phyloP scores from a whole-genome alignment of 176 grass and related monocot genomes.

The Alopecurus myosuroides region DNA sequence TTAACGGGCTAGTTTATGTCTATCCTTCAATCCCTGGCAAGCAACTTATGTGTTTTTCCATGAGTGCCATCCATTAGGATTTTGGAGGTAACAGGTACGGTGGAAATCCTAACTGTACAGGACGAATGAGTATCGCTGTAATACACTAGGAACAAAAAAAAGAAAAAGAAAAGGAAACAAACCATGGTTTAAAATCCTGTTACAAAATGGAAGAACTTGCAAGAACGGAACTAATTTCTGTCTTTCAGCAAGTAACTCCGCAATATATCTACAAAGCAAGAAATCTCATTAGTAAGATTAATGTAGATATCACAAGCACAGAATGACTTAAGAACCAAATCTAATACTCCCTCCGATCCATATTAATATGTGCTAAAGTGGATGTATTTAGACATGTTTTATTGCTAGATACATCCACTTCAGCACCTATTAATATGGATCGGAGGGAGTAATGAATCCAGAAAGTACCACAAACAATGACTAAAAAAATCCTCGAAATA shows the following conservation, averaged over 20 bases:
- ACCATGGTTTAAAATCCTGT: constrained; percentile 89
- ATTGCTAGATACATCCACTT: no score
- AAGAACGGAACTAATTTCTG: no score
- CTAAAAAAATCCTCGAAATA: not conserved
- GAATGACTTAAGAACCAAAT: not conserved
- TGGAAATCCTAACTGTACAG: not conserved
- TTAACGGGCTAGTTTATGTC: no score
- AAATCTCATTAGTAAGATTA: not conserved
- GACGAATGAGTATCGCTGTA: not conserved
- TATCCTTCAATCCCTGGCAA: no score
- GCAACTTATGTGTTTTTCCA: no score
- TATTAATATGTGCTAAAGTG: no score
- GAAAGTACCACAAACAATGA: not conserved
- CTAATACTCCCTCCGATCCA: no score
- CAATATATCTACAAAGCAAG: no score
- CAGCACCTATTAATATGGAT: no score
- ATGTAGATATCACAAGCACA: not conserved
- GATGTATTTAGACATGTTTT: no score
- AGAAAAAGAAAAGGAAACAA: not conserved
- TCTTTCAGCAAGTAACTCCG: no score
- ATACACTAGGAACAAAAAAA: not conserved
- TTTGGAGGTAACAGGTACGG: not conserved
- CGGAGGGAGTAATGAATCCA: not conserved
- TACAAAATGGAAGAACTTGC: constrained; percentile 93
- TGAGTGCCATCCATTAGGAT: no score